phyloP scores from a whole-genome alignment of 2,329 filamentous ascomycete genomes.

The Purpureocillium takamizusanense region DNA sequence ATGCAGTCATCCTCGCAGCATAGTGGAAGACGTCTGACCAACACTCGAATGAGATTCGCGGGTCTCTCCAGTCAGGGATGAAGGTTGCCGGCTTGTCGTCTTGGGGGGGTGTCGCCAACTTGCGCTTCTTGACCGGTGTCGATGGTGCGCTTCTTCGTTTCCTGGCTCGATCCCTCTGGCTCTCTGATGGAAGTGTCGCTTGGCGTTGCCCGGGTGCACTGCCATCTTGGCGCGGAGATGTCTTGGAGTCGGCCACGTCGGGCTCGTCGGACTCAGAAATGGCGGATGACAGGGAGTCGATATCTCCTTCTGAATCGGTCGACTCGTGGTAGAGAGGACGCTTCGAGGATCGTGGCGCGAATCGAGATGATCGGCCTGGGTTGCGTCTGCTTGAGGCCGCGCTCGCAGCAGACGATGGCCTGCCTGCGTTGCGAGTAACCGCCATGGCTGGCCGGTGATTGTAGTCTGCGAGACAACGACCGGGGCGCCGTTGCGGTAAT shows the following conservation, averaged over 20 bases:
- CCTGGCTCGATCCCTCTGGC: constrained; percentile 4
- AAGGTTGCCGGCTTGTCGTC: constrained; percentile 5
- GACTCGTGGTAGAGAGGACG: constrained; percentile 5
- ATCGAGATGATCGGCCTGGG: constrained; percentile 10
- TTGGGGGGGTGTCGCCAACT: constrained; percentile 1
- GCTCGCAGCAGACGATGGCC: constrained; percentile 4
- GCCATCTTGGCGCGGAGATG: no score
- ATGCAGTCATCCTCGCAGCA: constrained; percentile 41
- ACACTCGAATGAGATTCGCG: constrained; percentile 54
- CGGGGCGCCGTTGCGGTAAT: neutral
- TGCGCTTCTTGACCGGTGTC: constrained; percentile 8
- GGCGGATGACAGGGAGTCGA: neutral
- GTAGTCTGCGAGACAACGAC: neutral
- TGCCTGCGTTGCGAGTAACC: constrained; percentile 15
- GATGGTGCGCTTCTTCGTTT: constrained; percentile 10
- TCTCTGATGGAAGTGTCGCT: neutral
- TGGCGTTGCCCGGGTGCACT: no score
- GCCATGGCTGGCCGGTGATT: constrained; percentile 15
- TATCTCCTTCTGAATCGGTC: neutral
- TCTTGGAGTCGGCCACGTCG: neutral
- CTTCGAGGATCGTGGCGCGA: constrained; percentile 1
- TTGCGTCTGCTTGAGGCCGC: constrained; percentile 12
- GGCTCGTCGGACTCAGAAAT: constrained; percentile 1
- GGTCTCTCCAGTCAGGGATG: constrained; percentile 48
- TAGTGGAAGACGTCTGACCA: constrained; percentile 62